These are phyloP conservation scores for Phoma herbarum DNA, from an alignment of 2,329 filamentous ascomycete species.

Conservation along the genomic window DNA sequence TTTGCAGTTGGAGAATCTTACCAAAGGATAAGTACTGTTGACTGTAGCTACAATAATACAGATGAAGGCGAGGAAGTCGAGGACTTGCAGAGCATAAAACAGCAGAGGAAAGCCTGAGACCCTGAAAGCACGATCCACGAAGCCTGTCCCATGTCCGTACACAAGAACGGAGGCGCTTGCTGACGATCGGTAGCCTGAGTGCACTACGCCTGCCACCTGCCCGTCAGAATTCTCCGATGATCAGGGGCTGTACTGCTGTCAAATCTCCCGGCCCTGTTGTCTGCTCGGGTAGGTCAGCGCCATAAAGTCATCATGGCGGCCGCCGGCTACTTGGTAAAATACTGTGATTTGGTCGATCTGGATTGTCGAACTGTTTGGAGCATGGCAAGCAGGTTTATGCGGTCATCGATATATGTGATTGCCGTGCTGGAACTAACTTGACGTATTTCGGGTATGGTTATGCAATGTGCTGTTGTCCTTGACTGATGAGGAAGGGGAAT, in stretches of 20 bases:
- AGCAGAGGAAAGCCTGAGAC: constrained; percentile 27
- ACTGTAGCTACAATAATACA: not conserved
- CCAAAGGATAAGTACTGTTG: too few relatives aligned
- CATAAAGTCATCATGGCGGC: constrained; percentile 9
- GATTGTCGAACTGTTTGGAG: constrained; percentile 7
- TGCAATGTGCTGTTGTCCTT: not conserved
- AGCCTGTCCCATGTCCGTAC: constrained; percentile 16
- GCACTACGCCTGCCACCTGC: constrained; percentile 19
- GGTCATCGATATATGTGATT: constrained; percentile 23
- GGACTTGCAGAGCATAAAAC: not conserved
- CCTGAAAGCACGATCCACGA: constrained; percentile 21
- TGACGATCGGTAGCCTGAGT: constrained; percentile 23
- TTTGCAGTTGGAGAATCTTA: not conserved
- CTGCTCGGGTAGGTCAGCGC: constrained; percentile 12
- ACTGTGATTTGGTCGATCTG: not conserved
- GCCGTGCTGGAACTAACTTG: not conserved
- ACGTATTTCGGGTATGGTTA: not conserved
- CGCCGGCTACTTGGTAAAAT: not conserved
- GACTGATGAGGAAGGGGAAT: constrained; percentile 17
- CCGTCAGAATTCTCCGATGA: constrained; percentile 18
- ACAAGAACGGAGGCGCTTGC: constrained; percentile 25
- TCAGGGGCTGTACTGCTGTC: constrained; percentile 17
- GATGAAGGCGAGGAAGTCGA: not conserved
- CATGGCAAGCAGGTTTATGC: constrained; percentile 27
- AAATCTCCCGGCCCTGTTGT: constrained; percentile 16